Evolutionary conservation across 1,284 basidiomycete species (phyloP), one percentile per base, ranked within the genome.

Genomic region (Rhodotorula sp.): DNA sequence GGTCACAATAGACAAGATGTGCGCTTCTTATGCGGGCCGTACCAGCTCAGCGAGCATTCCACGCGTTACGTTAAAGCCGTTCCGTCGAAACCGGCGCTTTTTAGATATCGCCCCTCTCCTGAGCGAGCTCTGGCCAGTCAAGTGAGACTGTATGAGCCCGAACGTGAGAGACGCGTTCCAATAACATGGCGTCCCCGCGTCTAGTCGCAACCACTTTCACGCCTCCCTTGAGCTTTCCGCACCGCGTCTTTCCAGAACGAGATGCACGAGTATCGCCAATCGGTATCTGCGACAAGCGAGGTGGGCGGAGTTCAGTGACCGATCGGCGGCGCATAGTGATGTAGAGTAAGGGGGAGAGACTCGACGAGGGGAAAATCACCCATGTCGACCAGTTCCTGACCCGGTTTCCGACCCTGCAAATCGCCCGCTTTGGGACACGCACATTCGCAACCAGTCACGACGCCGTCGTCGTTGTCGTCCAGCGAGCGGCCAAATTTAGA

Each of bases 221-320:
- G 39, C 10, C 39, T 43, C 39, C 12, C 39, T 2, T 12, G 52
- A 5, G 54, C 29, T 16, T 34, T 15, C 18, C 56, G 54, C 10
- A 49, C 56, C 8, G 66, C 66, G 21, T 29, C 52, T 20, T 46
- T 57, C 71, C 67, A 72, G n/a, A n/a, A 43, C 48, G 52, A 34
- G 48, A 67, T 46, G 58, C 71, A 72, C 39, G 59, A 60, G 59
- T 49, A 72, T 15, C 68, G 52, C 64, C 68, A 66, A 46, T 72
- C 64, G 43, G 52, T 52, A 29, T 69, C 70, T 51, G 51, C 57
- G 43, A n/a, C 39, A 16, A 23, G 12, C 21, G 23, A 7, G 58
- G 21, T 21, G n/a, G 23, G 3, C 23, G 21, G 51, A 23, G 39
- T 10, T 52, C 21, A 52, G 23, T 26, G 10, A n/a, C 26, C 23